Percentiles rank a stretch among this genome's conserved stretches.
Evolutionary conservation across 1,139 yeast genomes (phyloP).

Genomic region (Saccharomyces hybrid): DNA sequence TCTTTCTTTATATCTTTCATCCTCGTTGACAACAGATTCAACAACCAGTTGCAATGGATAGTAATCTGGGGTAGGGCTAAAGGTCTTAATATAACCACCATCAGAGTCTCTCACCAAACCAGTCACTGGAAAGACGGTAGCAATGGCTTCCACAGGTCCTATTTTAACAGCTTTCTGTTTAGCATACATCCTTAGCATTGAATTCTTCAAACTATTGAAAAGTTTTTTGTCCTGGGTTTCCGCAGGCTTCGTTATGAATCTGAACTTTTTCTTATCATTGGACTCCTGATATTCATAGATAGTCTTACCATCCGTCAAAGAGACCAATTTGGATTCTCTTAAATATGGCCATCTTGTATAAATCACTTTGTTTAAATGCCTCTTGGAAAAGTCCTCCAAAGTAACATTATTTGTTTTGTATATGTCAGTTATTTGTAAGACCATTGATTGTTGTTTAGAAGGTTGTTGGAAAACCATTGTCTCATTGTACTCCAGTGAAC

Average conservation of each 20-base stretch:
- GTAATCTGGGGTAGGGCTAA: constrained; percentile 43
- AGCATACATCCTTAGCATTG: constrained; percentile 36
- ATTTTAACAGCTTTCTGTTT: constrained; percentile 52
- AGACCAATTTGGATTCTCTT: constrained; percentile 66
- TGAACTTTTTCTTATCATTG: constrained; percentile 28
- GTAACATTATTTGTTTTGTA: constrained; percentile 40
- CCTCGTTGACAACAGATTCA: constrained; percentile 64
- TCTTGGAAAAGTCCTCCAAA: constrained; percentile 47
- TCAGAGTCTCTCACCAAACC: constrained; percentile 63
- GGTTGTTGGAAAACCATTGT: constrained; percentile 80
- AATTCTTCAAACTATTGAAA: constrained; percentile 34
- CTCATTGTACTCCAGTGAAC: constrained; percentile 49
- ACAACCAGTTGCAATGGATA: constrained; percentile 77
- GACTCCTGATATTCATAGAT: constrained; percentile 40
- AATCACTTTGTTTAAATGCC: constrained; percentile 51
- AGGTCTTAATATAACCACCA: constrained; percentile 76
- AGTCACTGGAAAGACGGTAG: constrained; percentile 64
- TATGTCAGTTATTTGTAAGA: constrained; percentile 52
- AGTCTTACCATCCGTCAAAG: constrained; percentile 49
- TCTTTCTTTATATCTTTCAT: constrained; percentile 62
- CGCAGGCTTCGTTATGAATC: constrained; percentile 38
- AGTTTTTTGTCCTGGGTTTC: constrained; percentile 38
- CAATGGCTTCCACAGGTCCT: constrained; percentile 49
- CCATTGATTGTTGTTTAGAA: constrained; percentile 73
- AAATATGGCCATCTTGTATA: constrained; percentile 87